A percentile compares a stretch with the other conserved stretches of the same genome.
Evolutionary conservation across 2,329 filamentous ascomycete genomes (phyloP).

Genomic region (Paraphaeosphaeria sporulosa): DNA sequence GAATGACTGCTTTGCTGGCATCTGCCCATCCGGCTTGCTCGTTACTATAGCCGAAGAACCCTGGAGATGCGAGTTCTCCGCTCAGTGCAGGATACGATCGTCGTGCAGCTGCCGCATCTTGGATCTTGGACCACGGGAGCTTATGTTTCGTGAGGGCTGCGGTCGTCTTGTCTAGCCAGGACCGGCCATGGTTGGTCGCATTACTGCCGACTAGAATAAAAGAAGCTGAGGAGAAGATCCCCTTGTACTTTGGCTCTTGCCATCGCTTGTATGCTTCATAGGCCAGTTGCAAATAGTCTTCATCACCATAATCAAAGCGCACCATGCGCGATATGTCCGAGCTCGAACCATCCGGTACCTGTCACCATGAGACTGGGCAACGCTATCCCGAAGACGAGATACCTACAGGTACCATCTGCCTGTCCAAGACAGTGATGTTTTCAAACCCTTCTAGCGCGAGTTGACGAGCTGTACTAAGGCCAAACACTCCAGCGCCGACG

Average conservation of each 20-base stretch:
- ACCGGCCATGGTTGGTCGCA: background rate
- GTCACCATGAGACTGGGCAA: background rate
- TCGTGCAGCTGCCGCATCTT: background rate
- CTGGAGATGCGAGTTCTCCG: background rate
- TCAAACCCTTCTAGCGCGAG: constrained; percentile 11
- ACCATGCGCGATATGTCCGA: constrained; percentile 51
- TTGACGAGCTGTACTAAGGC: constrained; percentile 11
- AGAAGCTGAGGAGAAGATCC: background rate
- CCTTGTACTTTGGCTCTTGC: background rate
- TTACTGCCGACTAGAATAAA: background rate
- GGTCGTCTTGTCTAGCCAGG: background rate
- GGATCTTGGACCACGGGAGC: background rate
- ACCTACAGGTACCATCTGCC: background rate
- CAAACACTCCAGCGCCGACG: constrained; percentile 17
- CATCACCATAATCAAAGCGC: constrained; percentile 21
- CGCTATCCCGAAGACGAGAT: background rate
- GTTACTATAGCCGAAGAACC: background rate
- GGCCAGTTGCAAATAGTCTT: background rate
- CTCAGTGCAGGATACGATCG: background rate
- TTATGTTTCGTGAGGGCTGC: background rate
- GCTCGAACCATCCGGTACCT: constrained; percentile 43
- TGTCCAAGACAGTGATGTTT: constrained; percentile 14
- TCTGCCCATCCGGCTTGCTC: too few species aligned
- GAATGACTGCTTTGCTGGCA: too few species aligned
- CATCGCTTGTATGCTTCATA: background rate